These are phyloP conservation scores for Neospermospora avenae DNA, from an alignment of 2,329 filamentous ascomycete genomes.

Conservation along the genomic window DNA sequence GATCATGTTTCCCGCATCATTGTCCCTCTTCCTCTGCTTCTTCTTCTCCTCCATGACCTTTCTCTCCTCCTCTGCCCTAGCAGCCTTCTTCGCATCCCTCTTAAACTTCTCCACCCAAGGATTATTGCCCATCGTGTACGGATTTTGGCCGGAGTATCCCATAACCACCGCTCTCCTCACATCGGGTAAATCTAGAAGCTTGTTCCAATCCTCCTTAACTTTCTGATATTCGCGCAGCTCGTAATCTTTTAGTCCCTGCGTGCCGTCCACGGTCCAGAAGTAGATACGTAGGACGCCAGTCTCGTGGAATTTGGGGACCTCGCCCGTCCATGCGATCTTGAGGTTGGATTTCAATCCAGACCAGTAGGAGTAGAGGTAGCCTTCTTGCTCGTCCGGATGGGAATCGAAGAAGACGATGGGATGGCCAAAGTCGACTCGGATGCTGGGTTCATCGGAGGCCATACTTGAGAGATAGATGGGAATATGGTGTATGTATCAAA, in stretches of 20 bases:
- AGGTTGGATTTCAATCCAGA: slow-evolving; percentile 23
- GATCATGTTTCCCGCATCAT: slow-evolving; percentile 1
- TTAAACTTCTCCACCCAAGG: slow-evolving; percentile 23
- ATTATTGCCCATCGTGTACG: slow-evolving; percentile 24
- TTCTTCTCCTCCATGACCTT: not conserved
- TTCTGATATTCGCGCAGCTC: slow-evolving; percentile 26
- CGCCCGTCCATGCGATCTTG: slow-evolving; percentile 27
- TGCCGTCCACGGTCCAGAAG: slow-evolving; percentile 28
- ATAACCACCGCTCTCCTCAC: slow-evolving; percentile 26
- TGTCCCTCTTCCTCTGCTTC: slow-evolving; percentile 1
- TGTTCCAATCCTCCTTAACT: slow-evolving; percentile 26
- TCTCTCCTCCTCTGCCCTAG: slow-evolving; percentile 2
- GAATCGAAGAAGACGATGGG: slow-evolving; percentile 32
- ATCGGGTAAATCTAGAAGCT: slow-evolving; percentile 24
- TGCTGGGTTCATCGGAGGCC: slow-evolving; percentile 4
- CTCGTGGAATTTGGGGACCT: slow-evolving; percentile 25
- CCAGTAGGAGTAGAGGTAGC: slow-evolving; percentile 27
- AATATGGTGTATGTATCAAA: not conserved
- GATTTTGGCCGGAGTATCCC: slow-evolving; percentile 30
- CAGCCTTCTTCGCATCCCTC: slow-evolving; percentile 13
- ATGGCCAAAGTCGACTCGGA: slow-evolving; percentile 18
- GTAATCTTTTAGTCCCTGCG: slow-evolving; percentile 28
- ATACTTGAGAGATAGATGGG: not conserved
- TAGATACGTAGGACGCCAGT: slow-evolving; percentile 27
- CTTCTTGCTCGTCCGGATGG: slow-evolving; percentile 29